Evolutionary conservation across 148 eudicot species (phyloP), one percentile per base, ranked within the genome.

Genomic region (Silene conica): DNA sequence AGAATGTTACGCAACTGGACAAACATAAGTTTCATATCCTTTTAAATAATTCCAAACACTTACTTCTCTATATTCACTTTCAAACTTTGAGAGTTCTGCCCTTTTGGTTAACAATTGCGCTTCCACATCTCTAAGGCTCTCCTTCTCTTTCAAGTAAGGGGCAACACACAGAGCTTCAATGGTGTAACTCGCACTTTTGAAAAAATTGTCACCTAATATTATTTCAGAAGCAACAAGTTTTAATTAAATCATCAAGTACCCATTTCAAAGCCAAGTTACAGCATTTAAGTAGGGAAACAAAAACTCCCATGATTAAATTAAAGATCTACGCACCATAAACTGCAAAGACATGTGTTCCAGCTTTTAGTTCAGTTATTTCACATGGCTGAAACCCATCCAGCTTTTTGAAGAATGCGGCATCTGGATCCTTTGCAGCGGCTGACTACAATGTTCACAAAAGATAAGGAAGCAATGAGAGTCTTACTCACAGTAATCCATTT

Each of bases 371-470:
- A 61, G 82, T 87, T 34, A 95, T 76, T 83, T 92, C 98, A 85
- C 97, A 95, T 48, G 92, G 96, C 80, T 90, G 96, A 82, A 95
- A 92, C 22, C 93, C 96, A 73, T 90, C 97, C 77, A 91, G 82
- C 77, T 87, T 95, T 77, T 86, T 95, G 66, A 95, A 95, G 80
- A 95, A 90, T 69, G 97, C 89, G 52, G 90, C 80, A 80, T 95
- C 98, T 74, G 96, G 89, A 85, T 95, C 97, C 83, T 92, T 95
- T 21, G 88, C 85, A 77, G 92, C 84, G 73, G 94, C 86, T 77
- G 77, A 74, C 97, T 95, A 78, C 73, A 59, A 73, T 66, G 63
- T 69, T 70, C 55, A 73, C 8, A n/a, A 59, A 19, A 45, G 16
- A 55, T 4, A 28, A 1, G 0, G 12, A 45, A 21, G 41, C 46